phyloP scores from a whole-genome alignment of 139 green algal species.

The Chlamydomonas schloesseri region DNA sequence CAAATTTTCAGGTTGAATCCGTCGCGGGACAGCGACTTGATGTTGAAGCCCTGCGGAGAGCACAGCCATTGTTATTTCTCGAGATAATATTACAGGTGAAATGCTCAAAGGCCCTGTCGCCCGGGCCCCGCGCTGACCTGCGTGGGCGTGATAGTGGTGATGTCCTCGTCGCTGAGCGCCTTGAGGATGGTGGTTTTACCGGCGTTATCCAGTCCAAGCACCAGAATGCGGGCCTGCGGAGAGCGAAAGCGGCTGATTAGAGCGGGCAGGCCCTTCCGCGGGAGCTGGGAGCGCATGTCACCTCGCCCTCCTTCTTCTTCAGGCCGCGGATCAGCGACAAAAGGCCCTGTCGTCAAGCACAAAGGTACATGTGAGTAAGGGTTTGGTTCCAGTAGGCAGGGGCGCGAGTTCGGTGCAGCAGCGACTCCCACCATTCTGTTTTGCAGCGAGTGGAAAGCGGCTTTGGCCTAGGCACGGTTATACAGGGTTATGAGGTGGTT shows the following conservation, averaged over 20 bases:
- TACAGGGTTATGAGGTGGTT: too few species aligned
- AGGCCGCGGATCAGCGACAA: slow-evolving; percentile 71
- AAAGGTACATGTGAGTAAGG: too few species aligned
- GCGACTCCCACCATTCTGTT: too few species aligned
- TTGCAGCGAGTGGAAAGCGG: too few species aligned
- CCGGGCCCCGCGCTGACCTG: background rate
- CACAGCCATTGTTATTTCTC: background rate
- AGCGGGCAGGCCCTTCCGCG: background rate
- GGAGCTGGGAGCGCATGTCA: slow-evolving; percentile 17
- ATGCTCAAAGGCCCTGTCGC: too few species aligned
- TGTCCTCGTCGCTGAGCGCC: slow-evolving; percentile 83
- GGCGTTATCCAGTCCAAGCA: slow-evolving; percentile 87
- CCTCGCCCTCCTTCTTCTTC: slow-evolving; percentile 77
- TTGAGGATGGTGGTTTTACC: slow-evolving; percentile 91
- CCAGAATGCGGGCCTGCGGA: slow-evolving; percentile 80
- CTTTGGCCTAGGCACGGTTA: too few species aligned
- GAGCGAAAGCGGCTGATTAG: background rate
- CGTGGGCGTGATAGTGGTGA: slow-evolving; percentile 83
- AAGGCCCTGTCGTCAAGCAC: slow-evolving; percentile 61
- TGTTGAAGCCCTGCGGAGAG: slow-evolving; percentile 85
- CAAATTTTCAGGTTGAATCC: slow-evolving; percentile 91
- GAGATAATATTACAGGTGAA: too few species aligned
- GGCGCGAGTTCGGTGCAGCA: too few species aligned
- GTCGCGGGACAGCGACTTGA: slow-evolving; percentile 84
- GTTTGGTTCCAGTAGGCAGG: too few species aligned